Evolutionary conservation across 768 basidiomycete species (phyloP).

Genomic region (Rhizopogon salebrosus): DNA sequence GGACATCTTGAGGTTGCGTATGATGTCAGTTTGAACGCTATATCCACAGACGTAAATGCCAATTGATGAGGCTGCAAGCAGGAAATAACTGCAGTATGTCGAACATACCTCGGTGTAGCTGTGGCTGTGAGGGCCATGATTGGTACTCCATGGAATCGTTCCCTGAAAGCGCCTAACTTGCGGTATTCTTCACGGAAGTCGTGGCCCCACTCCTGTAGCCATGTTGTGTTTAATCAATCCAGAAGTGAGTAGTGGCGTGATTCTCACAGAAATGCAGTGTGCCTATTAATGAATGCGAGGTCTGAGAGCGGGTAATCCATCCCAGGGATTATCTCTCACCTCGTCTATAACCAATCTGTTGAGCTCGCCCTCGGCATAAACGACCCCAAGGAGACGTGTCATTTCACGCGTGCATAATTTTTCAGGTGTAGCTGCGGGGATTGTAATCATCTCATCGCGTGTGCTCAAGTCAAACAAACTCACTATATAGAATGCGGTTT

Average conservation of each 20-base stretch:
- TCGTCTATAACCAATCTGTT: conserved; percentile 81
- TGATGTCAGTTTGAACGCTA: conserved; percentile 74
- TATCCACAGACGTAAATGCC: not conserved
- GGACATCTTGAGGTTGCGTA: conserved; percentile 58
- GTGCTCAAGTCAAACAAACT: conserved; percentile 14
- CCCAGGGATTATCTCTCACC: conserved; percentile 31
- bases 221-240: not conserved
- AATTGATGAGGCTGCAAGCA: not conserved
- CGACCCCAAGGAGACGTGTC: conserved; percentile 38
- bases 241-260: not conserved
- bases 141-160: conserved; percentile 61
- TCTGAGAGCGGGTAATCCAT: not conserved
- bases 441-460: not conserved
- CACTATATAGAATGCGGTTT: conserved; percentile 69
- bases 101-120: conserved; percentile 60
- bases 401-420: conserved; percentile 56
- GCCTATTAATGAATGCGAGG: conserved; percentile 39
- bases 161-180: conserved; percentile 63
- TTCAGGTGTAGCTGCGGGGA: conserved; percentile 66
- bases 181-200: conserved; percentile 76
- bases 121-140: conserved; percentile 88
- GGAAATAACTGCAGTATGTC: not conserved
- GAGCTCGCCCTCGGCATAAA: conserved; percentile 53
- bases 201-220: conserved; percentile 73
- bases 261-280: conserved; percentile 73